phyloP scores from a whole-genome alignment of 225 moss, liverwort and hornwort species.

The Climacium dendroides region DNA sequence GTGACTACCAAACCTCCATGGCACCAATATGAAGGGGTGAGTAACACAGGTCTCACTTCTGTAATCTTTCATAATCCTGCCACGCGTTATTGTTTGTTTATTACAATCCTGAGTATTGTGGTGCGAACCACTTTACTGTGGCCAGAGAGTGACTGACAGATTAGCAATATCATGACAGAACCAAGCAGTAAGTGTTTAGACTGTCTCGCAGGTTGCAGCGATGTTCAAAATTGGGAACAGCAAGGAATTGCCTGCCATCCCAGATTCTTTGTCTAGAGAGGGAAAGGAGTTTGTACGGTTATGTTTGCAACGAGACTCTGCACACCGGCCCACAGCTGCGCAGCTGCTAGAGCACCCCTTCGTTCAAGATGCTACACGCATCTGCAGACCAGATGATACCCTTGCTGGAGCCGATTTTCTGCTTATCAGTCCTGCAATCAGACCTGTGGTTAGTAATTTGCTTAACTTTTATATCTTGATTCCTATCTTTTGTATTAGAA shows the following conservation, averaged over 20 bases:
- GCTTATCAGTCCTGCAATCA: constrained; percentile 29
- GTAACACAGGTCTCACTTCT: neutral
- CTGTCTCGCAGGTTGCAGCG: constrained; percentile 64
- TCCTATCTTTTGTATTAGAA: neutral
- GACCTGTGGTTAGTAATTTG: constrained; percentile 50
- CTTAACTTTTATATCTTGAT: neutral
- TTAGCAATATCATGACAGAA: neutral
- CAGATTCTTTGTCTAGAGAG: constrained; percentile 61
- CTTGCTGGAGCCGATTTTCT: constrained; percentile 36
- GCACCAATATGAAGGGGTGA: constrained; percentile 65
- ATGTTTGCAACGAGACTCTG: constrained; percentile 80
- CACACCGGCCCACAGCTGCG: constrained; percentile 61
- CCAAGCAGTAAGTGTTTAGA: neutral
- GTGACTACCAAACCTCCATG: constrained; percentile 77
- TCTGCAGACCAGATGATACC: constrained; percentile 40
- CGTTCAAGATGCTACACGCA: constrained; percentile 51
- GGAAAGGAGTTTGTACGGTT: constrained; percentile 75
- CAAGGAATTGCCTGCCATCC: constrained; percentile 82
- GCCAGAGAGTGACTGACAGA: neutral
- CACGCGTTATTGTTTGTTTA: neutral
- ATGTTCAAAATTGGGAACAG: constrained; percentile 99
- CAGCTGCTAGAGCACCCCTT: constrained; percentile 78
- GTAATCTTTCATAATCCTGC: neutral
- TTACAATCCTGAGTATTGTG: neutral
- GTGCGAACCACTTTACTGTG: neutral